Conservation (phyloP, 305 asterid genomes). For the Stenogyne calaminthoides region DNA sequence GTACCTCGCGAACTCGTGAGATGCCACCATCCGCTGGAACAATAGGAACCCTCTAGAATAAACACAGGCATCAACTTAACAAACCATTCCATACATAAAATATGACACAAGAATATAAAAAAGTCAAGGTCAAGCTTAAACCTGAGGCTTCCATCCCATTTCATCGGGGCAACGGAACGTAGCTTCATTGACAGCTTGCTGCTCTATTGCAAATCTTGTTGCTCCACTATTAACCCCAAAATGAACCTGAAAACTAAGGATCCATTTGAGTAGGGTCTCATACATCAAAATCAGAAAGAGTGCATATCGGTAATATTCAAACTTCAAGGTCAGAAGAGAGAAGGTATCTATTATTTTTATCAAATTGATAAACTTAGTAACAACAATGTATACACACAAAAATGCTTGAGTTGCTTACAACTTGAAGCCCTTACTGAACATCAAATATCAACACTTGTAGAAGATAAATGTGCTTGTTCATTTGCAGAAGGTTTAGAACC, state of each 20-base stretch:
- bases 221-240: constrained; percentile 97
- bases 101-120: constrained; percentile 13
- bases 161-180: constrained; percentile 98
- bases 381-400: neutral
- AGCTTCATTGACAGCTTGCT: constrained; percentile 90
- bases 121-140: constrained; percentile 21
- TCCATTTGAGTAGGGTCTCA: constrained; percentile 17
- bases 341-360: neutral
- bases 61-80: constrained; percentile 9
- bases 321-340: neutral
- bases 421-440: neutral
- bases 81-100: neutral
- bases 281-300: neutral
- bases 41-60: constrained; percentile 58
- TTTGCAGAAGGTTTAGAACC: neutral
- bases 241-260: constrained; percentile 65
- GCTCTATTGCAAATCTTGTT: constrained; percentile 85
- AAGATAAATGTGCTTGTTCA: neutral
- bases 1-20: constrained; percentile 63
- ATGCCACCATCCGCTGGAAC: constrained; percentile 62
- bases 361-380: too few relatives aligned
- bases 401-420: neutral
- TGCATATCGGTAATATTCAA: neutral
- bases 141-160: constrained; percentile 99
- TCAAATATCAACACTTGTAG: neutral